Percentiles rank a stretch among this genome's conserved stretches.
These are phyloP conservation scores for Colletotrichum tropicicola DNA, from an alignment of 2,329 filamentous ascomycete species.

Conservation along the genomic window DNA sequence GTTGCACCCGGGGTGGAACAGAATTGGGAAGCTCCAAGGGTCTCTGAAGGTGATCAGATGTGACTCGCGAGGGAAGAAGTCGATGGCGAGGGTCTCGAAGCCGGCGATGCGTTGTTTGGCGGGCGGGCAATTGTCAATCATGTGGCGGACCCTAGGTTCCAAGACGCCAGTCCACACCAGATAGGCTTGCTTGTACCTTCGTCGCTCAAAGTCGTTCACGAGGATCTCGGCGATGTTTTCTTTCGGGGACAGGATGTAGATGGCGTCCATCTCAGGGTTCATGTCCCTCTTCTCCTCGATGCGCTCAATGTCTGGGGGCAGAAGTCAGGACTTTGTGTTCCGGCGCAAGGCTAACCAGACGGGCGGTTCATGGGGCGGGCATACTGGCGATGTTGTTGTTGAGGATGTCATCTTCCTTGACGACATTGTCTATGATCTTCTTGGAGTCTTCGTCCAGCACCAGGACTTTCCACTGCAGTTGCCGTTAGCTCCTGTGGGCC, in stretches of 20 bases:
- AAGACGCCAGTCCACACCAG: constrained; percentile 87
- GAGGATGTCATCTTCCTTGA: constrained; percentile 96
- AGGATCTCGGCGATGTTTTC: constrained; percentile 93
- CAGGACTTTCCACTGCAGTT: constrained; percentile 89
- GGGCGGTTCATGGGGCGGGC: constrained; percentile 46
- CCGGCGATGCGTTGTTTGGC: constrained; percentile 80
- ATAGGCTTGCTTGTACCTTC: constrained; percentile 81
- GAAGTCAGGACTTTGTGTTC: constrained; percentile 25
- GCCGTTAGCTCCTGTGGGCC: constrained; percentile 7
- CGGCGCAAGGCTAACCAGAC: not conserved
- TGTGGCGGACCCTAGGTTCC: constrained; percentile 73
- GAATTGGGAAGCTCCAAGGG: constrained; percentile 92
- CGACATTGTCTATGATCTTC: constrained; percentile 88
- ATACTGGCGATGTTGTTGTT: constrained; percentile 95
- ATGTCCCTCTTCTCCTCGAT: constrained; percentile 86
- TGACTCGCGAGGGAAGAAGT: constrained; percentile 91
- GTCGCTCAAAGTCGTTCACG: constrained; percentile 88
- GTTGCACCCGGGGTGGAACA: constrained; percentile 93
- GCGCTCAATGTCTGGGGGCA: constrained; percentile 81
- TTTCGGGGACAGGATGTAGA: constrained; percentile 89
- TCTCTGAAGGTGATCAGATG: constrained; percentile 92
- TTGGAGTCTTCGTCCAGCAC: constrained; percentile 86
- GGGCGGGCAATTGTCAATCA: constrained; percentile 76
- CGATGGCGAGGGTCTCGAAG: constrained; percentile 84
- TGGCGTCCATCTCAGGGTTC: constrained; percentile 91